A percentile compares a stretch with the other conserved stretches of the same genome.
Evolutionary conservation across 2,329 filamentous ascomycete species (phyloP).

Genomic region (Colletotrichum sp.): DNA sequence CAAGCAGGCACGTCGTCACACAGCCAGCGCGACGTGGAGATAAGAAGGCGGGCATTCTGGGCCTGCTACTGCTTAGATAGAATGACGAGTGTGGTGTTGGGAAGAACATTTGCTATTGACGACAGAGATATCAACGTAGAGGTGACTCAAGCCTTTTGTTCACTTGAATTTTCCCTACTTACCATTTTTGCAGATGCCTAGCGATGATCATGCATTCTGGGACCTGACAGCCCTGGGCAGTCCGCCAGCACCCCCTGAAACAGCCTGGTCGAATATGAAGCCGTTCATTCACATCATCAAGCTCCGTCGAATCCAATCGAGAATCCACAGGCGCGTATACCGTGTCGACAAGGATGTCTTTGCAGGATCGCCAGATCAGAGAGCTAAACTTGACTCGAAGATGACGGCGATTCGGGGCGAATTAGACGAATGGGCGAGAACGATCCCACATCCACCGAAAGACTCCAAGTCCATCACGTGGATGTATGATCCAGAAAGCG

Average conservation of each 20-base stretch:
- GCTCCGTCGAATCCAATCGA: conserved; percentile 26
- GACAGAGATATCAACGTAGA: conserved; percentile 37
- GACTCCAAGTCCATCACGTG: conserved; percentile 25
- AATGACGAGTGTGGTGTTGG: conserved; percentile 35
- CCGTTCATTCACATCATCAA: conserved; percentile 32
- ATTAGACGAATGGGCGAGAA: conserved; percentile 25
- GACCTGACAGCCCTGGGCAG: conserved; percentile 19
- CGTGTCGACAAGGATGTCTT: conserved; percentile 28
- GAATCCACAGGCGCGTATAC: conserved; percentile 24
- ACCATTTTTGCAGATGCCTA: conserved; percentile 23
- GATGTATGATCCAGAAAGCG: conserved; percentile 32
- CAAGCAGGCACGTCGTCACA: neutral
- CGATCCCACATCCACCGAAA: conserved; percentile 25
- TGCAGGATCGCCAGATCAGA: neutral
- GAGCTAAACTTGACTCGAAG: conserved; percentile 21
- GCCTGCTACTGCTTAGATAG: conserved; percentile 38
- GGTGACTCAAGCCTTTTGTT: too few relatives aligned
- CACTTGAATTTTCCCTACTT: too few relatives aligned
- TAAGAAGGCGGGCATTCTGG: conserved; percentile 37
- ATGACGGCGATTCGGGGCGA: conserved; percentile 23
- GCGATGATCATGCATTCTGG: conserved; percentile 25
- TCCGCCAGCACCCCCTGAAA: neutral
- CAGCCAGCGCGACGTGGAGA: conserved; percentile 25
- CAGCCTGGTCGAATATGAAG: conserved; percentile 26
- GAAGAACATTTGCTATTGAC: conserved; percentile 37